Evolutionary conservation across 768 basidiomycete species (phyloP).

Genomic region (Cantharellus anzutake): DNA sequence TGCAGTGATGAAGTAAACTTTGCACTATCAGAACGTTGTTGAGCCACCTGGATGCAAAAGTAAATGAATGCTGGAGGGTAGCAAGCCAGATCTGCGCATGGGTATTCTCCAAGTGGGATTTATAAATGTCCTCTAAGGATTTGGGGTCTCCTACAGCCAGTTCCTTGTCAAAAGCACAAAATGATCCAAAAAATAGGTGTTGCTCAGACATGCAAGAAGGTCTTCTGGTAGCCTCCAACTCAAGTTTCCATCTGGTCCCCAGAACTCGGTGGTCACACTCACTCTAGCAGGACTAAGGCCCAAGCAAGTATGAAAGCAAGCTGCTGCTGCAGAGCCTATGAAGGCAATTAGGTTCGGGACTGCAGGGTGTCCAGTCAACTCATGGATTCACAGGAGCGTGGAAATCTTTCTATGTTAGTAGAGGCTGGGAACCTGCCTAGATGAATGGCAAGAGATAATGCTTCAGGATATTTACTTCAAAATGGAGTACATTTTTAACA

Average conservation of each 20-base stretch:
- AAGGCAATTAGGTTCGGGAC: neutral
- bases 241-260: slow-evolving; percentile 31
- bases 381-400: slow-evolving; percentile 75
- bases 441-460: slow-evolving; percentile 67
- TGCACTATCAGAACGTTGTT: slow-evolving; percentile 81
- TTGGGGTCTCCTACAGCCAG: slow-evolving; percentile 78
- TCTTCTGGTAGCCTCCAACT: slow-evolving; percentile 57
- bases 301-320: slow-evolving; percentile 87
- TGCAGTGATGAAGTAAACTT: slow-evolving; percentile 79
- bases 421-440: slow-evolving; percentile 16
- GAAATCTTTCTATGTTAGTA: slow-evolving; percentile 34
- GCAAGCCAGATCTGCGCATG: slow-evolving; percentile 25
- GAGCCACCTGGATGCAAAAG: slow-evolving; percentile 31
- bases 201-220: slow-evolving; percentile 69
- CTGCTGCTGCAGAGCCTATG: slow-evolving; percentile 79
- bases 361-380: slow-evolving; percentile 15
- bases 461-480: slow-evolving; percentile 60
- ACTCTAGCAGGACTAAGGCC: slow-evolving; percentile 76
- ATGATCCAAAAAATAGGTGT: slow-evolving; percentile 59
- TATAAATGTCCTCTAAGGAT: slow-evolving; percentile 93
- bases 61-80: neutral
- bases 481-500: too few relatives aligned
- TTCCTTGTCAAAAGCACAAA: slow-evolving; percentile 90
- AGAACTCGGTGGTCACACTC: slow-evolving; percentile 44
- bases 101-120: slow-evolving; percentile 82